Base-by-base conservation (phyloP, 108 stramenopile genomes). In the Pseudonitzschia pungens region DNA sequence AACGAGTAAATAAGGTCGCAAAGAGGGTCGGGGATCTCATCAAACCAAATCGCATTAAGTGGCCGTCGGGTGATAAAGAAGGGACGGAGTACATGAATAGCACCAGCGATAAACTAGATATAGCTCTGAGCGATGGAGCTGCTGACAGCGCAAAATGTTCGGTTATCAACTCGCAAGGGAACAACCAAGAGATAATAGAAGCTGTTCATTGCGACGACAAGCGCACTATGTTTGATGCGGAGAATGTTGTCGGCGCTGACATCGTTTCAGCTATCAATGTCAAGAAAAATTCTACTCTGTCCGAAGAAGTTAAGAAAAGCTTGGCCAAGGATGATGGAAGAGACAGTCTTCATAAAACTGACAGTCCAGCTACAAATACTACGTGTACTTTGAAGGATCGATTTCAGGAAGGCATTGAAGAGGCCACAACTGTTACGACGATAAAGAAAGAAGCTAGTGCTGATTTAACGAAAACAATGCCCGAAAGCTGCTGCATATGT, bases 1-100 rank as follows among this genome's bases (percentile, higher is more conserved):
- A 6, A 36, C 4, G 36, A 36, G 36, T 6, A 36, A 36, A 36
- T 3, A 51, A 1, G n/a, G 57, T 58, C 9, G 14, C 57, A 15
- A 58, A 26, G 57, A 58, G 24, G 16, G 0, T 58, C 21, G 57
- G 28, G 57, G 15, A 58, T 26, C 0, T 21, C 5, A 26, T 58
- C 0, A 58, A 58, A 58, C 22, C 57, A 31, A 58, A 58, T 33
- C 57, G 57, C 15, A 31, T 58, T 26, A 58, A 27, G 15, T 58
- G 57, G 57, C 4, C 57, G 26, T 31, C 57, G 24, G 29, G 27
- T 26, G 57, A n/a, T 6, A 54, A 54, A 24, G 53, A 21, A 54
- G 24, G 0, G 7, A 14, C 53, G 0, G 27, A 58, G 15, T 0
- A 58, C 22, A 26, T 33, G 10, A 26, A 14, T 7, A 58, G 57